Evolutionary conservation across 164 flowering plant genomes (phyloP), one percentile per base, ranked within the genome.

Genomic region (Tetrastigma voinierianum): DNA sequence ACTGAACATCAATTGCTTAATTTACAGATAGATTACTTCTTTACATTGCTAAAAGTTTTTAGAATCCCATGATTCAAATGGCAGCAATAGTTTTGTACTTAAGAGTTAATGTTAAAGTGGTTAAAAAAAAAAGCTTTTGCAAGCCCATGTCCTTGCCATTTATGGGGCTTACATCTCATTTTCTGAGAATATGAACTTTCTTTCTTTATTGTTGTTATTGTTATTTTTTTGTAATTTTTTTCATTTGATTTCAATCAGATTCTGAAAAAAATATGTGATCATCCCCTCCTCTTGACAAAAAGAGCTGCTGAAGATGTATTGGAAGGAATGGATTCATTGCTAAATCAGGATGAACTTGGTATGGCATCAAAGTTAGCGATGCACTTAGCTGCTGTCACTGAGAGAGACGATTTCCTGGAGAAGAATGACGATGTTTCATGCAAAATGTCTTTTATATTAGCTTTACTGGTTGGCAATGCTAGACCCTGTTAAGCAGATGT

Each of bases 211-310:
- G 45, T 16, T 9, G 16, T 57, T 54, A 10, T 51, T 51, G 10
- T 67, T 16, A 5, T 18, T 24, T 11, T 43, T 15, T 17, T 52
- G 51, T 21, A 46, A 15, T 1, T 56, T 54, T 4, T 62, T 5
- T 24, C 9, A 11, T 49, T 25, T 74, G 10, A 20, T 51, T 53
- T 76, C 60, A 51, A 18, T n/a, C 83, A 96, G 99, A 84, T 96
- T 46, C 63, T 96, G 82, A 96, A 96, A 76, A 96, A 96, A 72
- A 96, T 96, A 72, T 93, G 99, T 82, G 99, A 96, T 76, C 99
- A 96, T 84, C 98, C 99, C 11, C 81, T 86, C 59, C 83, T 96
- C 17, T 80, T 96, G 78, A 93, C 99, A 23, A 87, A 88, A 78
- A 84, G 96, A 76, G 99, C 96, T 61, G 97, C 98, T 21, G 97